Base-by-base conservation (phyloP, 805 yeast species). In the Schwanniomyces polymorphus region DNA sequence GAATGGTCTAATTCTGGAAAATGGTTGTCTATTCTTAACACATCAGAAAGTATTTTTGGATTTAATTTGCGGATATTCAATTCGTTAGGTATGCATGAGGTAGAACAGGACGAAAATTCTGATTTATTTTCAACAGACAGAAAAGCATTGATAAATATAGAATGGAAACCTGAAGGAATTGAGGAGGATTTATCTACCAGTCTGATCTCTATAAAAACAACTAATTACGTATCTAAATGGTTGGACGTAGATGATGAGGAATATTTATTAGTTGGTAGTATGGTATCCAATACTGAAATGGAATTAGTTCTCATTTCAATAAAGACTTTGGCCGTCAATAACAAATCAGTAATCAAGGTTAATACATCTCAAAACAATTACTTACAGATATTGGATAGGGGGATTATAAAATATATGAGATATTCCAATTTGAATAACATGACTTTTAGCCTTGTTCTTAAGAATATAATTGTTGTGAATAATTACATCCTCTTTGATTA, bases 1-100 rank as follows among this genome's bases (percentile, higher is more conserved):
- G 14, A 42, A 17, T 73, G 77, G 77, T 63, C 72, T 1, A 37
- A 49, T 1, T 56, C 64, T 5, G 75, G 75, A 0, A 59, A 55
- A 31, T 72, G 76, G 75, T 48, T 72, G 3, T 48, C 56, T 28
- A 51, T 56, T 33, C 64, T 70, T 41, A 63, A 60, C 44, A 48
- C 47, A 23, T 44, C 35, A 6, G 60, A 59, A 35, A 44, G 44
- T 25, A 51, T 70, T 11, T 59, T 51, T 46, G 72, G 72, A 5
- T 67, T 60, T 52, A 53, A 55, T 18, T 44, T 71, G 28, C 54
- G 51, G 38, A 57, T 68, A 3, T 63, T 55, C 49, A 63, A 63
- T 41, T 35, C 63, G 6, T 46, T 68, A 26, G 74, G 69, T 2
- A 45, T 65, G 14, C 56, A 50, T 34, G 43, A 46, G n/a, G 28